Base-by-base conservation (phyloP, 495 filamentous ascomycete genomes). In the Hypoxylon crocopeplum region DNA sequence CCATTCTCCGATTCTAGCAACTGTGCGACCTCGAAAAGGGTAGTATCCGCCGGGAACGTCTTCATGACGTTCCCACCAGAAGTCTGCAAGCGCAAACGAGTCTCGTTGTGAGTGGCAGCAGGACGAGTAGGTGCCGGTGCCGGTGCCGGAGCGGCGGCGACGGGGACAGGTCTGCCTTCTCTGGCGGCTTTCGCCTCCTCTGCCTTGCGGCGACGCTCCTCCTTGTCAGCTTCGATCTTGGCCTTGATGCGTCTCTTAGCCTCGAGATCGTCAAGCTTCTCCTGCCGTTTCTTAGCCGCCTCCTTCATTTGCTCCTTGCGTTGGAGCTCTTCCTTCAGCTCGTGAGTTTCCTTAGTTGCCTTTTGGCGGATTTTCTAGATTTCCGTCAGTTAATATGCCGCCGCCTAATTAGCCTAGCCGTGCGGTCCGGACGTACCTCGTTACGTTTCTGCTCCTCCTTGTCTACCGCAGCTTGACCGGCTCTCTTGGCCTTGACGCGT, bases 221-320 rank as follows among this genome's bases (percentile, higher is more conserved):
- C 88, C 75, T 91, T 95, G 73, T 96, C 91, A 7, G 90, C 92
- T 50, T 90, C 91, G 37, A 99, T 97, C 77, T 88, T 91, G 44
- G 90, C 92, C 75, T 90, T 88, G 68, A 97, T 91, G 24, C 87
- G 84, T 75, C 88, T 88, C 76, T 92, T 93, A 4, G 92, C 93
- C 37, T 88, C 89, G 30, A 88, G 69, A n/a, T 98, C 94, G 5
- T 88, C 90, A 27, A 82, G 78, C 79, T 97, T 97, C 74, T 99
- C 94, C 66, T 84, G 79, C 53, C 86, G 84, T 77, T 96, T 95
- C 56, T 84, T 82, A 44, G 85, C 86, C 0, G 91, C 92, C 59
- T 95, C 91, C 71, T 98, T 97, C 62, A 96, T 76, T 66, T 87
- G 87, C 76, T 98, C 90, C 69, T 96, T 95, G 69, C 86, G 86